Evolutionary conservation across 2,329 filamentous ascomycete genomes (phyloP).

Genomic region (Colletotrichum theobromicola): DNA sequence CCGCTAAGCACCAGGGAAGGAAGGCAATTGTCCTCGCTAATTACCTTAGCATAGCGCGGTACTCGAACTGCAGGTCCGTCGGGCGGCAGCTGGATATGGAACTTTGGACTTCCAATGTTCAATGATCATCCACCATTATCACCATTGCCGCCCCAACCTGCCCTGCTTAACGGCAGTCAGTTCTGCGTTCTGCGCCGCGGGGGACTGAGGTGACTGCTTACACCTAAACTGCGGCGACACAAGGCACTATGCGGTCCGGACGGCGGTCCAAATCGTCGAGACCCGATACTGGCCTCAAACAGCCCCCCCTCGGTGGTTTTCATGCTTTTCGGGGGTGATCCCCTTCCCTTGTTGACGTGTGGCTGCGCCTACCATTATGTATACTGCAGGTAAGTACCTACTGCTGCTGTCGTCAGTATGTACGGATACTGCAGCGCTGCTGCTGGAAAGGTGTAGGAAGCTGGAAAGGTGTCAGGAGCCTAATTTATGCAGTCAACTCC

Average conservation of each 20-base stretch:
- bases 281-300: conserved; percentile 21
- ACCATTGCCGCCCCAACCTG: neutral
- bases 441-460: neutral
- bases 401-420: no score
- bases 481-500: conserved; percentile 13
- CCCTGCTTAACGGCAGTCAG: neutral
- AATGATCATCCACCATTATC: neutral
- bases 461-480: conserved; percentile 11
- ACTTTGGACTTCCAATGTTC: neutral
- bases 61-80: neutral
- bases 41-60: neutral
- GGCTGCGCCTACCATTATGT: neutral
- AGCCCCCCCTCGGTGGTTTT: conserved; percentile 5
- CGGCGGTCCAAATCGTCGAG: neutral
- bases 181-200: neutral
- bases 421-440: no score
- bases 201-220: neutral
- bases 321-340: neutral
- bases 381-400: no score
- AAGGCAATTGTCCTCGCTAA: neutral
- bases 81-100: neutral
- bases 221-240: neutral
- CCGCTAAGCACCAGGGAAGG: neutral
- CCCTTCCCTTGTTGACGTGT: neutral
- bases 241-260: neutral